Evolutionary conservation across 176 grass and related monocot species (phyloP).

Genomic region (Oryza coarctata): DNA sequence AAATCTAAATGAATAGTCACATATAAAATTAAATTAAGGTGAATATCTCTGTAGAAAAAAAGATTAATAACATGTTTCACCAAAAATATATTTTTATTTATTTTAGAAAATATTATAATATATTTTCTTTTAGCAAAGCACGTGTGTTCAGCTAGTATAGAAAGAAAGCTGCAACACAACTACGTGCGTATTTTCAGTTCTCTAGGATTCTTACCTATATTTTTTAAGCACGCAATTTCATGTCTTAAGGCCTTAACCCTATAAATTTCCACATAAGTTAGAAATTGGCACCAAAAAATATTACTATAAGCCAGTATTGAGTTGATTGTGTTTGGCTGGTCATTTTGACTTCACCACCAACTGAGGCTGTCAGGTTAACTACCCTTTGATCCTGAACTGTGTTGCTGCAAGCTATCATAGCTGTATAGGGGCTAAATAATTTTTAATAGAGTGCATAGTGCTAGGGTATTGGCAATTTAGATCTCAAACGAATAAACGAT

Average conservation of each 20-base stretch:
- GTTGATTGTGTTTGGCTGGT: neutral
- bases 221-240: neutral
- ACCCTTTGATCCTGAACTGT: conserved; percentile 10
- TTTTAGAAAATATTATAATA: too few relatives aligned
- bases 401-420: neutral
- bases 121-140: too few relatives aligned
- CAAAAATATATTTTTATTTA: too few relatives aligned
- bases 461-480: neutral
- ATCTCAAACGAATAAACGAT: neutral
- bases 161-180: neutral
- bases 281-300: neutral
- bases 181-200: neutral
- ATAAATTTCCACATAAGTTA: neutral
- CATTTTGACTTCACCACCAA: neutral
- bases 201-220: neutral
- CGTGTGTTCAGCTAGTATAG: too few relatives aligned
- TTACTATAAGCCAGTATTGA: neutral
- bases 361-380: neutral
- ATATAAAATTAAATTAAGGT: too few relatives aligned
- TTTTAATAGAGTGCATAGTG: neutral
- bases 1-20: too few relatives aligned
- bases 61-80: too few relatives aligned
- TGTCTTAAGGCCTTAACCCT: neutral
- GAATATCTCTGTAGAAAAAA: too few relatives aligned
- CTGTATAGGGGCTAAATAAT: neutral